Evolutionary conservation across 2,329 filamentous ascomycete species (phyloP), one percentile per base, ranked within the genome.

Genomic region (Clarireedia hainanense): DNA sequence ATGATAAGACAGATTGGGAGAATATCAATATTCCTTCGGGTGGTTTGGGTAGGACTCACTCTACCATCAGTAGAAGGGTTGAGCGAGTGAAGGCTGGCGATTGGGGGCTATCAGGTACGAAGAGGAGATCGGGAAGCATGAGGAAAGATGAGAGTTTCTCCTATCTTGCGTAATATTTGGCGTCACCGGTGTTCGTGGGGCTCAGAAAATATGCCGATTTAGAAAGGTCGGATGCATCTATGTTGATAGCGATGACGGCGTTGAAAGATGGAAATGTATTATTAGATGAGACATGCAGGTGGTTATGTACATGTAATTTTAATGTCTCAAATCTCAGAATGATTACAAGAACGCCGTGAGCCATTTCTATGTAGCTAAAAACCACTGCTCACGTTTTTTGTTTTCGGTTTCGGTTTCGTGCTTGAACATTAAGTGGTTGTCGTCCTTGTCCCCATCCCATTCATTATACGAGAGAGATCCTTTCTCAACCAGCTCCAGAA

Each of bases 51-150:
- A 62, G 48, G 26, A 60, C 60, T 9, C 65, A 67, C 49, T 63
- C 65, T 15, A 67, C 64, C 3, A 46, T 68, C 15, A 64, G 58
- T 39, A 64, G 60, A 47, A 63, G 65, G 49, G 39, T 69, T 2
- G 64, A 59, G 5, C 64, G 65, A 34, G 66, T 69, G 4, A 61
- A 63, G 49, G 59, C 47, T 37, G 59, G 62, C 1, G 67, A 69
- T 47, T 68, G 66, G 62, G 61, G 64, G 4, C 58, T 63, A 27
- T 20, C 56, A 20, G 56, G 56, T 9, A 56, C 58, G 26, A 68
- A 66, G 50, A 67, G 63, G 58, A 67, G 59, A 45, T 47, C 63
- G 4, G 67, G 65, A 42, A 67, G 65, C 52, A 49, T 68, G 39
- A 65, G 62, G 55, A 67, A 66, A n/a, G 62, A 65, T 30, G 60